phyloP scores from a whole-genome alignment of 139 green algal species.

The Coelastrella sp. region DNA sequence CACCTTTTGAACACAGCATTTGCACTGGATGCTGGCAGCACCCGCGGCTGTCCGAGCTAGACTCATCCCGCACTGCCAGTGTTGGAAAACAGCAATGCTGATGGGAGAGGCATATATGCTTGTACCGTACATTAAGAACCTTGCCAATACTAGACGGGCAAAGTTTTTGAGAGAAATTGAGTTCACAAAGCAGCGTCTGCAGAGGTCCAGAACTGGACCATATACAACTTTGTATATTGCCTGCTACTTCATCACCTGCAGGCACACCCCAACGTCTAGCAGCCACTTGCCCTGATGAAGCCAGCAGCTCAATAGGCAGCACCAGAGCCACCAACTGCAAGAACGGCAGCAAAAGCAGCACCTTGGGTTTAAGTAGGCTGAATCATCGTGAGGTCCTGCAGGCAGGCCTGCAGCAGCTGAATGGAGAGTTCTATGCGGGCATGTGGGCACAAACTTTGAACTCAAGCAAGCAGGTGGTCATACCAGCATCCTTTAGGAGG shows the following conservation, averaged over 20 bases:
- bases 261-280: neutral
- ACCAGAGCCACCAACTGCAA: neutral
- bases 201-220: no score
- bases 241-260: neutral
- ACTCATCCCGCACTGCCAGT: no score
- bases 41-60: no score
- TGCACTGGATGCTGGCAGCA: no score
- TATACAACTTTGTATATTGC: neutral
- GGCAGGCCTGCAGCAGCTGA: constrained; percentile 35
- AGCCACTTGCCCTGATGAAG: constrained; percentile 3
- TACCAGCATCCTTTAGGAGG: neutral
- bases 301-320: neutral
- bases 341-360: neutral
- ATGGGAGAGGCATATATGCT: no score
- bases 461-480: neutral
- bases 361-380: neutral
- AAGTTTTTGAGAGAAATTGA: neutral
- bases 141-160: no score
- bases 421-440: constrained; percentile 2
- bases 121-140: no score
- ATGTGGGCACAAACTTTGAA: neutral
- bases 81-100: no score
- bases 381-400: constrained; percentile 29
- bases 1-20: no score
- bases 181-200: neutral